Conservation (phyloP, 495 filamentous ascomycete species). For the Jackrogersella multiformis region DNA sequence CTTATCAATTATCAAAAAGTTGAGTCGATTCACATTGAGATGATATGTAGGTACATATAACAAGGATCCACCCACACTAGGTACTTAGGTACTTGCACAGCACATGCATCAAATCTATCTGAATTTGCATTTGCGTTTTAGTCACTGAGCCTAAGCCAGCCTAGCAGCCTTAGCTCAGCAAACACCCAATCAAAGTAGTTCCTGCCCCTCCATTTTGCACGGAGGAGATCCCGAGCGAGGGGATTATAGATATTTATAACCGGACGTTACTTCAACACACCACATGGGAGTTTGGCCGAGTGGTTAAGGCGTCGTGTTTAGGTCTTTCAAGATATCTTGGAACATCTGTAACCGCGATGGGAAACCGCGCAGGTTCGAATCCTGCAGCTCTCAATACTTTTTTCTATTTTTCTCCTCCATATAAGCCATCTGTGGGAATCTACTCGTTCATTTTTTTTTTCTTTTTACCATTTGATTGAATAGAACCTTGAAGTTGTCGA, state of each 20-base stretch:
- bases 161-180: neutral
- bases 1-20: neutral
- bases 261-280: neutral
- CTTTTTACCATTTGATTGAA: too few species aligned
- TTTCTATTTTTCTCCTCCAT: conserved; percentile 10
- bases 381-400: conserved; percentile 52
- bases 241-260: neutral
- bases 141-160: neutral
- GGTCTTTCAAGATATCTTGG: conserved; percentile 37
- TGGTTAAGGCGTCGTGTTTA: conserved; percentile 65
- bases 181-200: neutral
- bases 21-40: neutral
- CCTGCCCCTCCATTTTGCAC: neutral
- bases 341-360: conserved; percentile 37
- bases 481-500: too few species aligned
- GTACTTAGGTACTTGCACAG: too few species aligned
- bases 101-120: too few species aligned
- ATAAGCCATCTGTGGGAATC: too few species aligned
- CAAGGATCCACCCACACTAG: too few species aligned
- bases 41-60: neutral
- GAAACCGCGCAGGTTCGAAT: conserved; percentile 59
- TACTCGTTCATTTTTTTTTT: neutral
- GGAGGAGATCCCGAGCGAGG: neutral
- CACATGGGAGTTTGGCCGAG: conserved; percentile 56
- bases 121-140: neutral